A percentile compares a stretch with the other conserved stretches of the same genome.
These are phyloP conservation scores for Ceratocystiopsis sp. DNA, from an alignment of 2,329 filamentous ascomycete species.

Conservation along the genomic window DNA sequence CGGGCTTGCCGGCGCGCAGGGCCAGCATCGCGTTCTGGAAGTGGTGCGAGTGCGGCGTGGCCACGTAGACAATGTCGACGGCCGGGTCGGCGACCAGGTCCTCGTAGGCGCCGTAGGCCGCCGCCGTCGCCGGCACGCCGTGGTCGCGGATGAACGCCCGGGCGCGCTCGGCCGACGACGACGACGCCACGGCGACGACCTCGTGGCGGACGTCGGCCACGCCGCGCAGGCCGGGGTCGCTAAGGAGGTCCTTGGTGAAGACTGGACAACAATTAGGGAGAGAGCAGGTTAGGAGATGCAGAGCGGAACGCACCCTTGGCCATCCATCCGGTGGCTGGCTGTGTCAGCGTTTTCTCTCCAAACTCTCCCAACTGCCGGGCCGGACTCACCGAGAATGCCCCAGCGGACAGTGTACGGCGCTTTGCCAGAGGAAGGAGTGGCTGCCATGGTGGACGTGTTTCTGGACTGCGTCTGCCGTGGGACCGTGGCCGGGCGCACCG, in stretches of 20 bases:
- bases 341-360: no score
- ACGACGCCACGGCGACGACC: conserved; percentile 66
- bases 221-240: conserved; percentile 51
- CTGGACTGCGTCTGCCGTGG: no score
- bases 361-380: no score
- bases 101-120: conserved; percentile 62
- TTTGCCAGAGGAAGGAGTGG: no score
- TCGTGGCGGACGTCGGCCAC: conserved; percentile 60
- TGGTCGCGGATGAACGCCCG: conserved; percentile 50
- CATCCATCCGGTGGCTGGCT: no score
- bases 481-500: no score
- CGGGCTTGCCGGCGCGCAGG: conserved; percentile 59
- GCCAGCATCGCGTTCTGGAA: conserved; percentile 83
- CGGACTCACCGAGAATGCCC: no score
- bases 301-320: no score
- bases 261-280: conserved; percentile 17
- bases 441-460: no score
- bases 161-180: conserved; percentile 52
- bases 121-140: conserved; percentile 20
- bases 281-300: no score
- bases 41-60: conserved; percentile 83
- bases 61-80: conserved; percentile 76
- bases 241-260: conserved; percentile 64
- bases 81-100: conserved; percentile 64
- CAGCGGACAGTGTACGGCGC: no score